phyloP scores from a whole-genome alignment of 768 basidiomycete species.

The Hortiboletus campestris region DNA sequence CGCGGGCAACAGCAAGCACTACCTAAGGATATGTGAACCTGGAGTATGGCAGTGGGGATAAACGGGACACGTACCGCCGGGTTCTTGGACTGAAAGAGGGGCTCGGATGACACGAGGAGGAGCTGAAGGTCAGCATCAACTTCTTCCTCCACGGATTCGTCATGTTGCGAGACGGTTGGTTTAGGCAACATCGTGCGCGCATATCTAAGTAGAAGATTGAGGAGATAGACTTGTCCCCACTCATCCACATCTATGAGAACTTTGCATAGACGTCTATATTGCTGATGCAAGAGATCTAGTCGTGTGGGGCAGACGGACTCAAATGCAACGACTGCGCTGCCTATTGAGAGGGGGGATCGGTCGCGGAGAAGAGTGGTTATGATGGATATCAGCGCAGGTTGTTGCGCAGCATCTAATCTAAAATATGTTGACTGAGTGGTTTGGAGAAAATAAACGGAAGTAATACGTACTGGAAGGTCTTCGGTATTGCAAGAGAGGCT shows the following conservation, averaged over 20 bases:
- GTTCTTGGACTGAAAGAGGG: conserved; percentile 83
- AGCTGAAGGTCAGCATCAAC: conserved; percentile 78
- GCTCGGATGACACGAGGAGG: conserved; percentile 66
- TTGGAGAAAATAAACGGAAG: conserved; percentile 9
- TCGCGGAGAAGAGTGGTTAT: conserved; percentile 66
- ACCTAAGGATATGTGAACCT: conserved; percentile 48
- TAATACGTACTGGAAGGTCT: conserved; percentile 67
- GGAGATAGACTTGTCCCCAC: conserved; percentile 88
- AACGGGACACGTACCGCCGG: conserved; percentile 61
- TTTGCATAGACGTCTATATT: conserved; percentile 82
- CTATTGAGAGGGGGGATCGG: conserved; percentile 83
- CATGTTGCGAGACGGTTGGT: conserved; percentile 41
- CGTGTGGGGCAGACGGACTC: conserved; percentile 82
- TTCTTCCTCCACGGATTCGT: conserved; percentile 46
- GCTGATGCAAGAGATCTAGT: conserved; percentile 83
- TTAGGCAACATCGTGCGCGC: conserved; percentile 78
- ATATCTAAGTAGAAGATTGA: conserved; percentile 79
- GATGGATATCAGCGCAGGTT: conserved; percentile 66
- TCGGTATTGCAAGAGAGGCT: conserved; percentile 86
- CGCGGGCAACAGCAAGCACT: conserved; percentile 69
- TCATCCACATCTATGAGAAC: conserved; percentile 91
- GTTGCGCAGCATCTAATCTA: conserved; percentile 75
- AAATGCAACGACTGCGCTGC: conserved; percentile 84
- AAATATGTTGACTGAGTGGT: conserved; percentile 1
- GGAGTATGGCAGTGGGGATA: not conserved